phyloP scores from a whole-genome alignment of 305 asterid species.

The Withania somnifera region DNA sequence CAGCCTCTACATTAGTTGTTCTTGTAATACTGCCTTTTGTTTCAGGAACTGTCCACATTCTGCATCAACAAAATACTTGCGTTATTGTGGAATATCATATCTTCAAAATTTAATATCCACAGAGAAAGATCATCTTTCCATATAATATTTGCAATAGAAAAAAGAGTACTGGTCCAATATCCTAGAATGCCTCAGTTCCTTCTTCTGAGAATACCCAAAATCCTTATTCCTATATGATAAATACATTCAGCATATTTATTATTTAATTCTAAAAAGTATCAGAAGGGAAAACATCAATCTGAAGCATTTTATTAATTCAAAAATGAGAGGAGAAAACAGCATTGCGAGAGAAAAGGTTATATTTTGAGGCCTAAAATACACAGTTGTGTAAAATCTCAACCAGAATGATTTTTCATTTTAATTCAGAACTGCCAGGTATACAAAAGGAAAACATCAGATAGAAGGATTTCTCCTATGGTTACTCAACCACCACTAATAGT shows the following conservation, averaged over 20 bases:
- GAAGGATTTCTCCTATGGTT: neutral
- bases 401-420: neutral
- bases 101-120: neutral
- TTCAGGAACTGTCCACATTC: conserved; percentile 58
- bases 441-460: neutral
- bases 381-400: neutral
- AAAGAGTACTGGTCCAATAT: neutral
- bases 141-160: neutral
- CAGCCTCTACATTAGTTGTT: conserved; percentile 54
- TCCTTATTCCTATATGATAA: too few species aligned
- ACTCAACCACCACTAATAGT: neutral
- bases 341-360: too few species aligned
- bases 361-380: neutral
- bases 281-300: too few species aligned
- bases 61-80: conserved; percentile 17
- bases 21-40: conserved; percentile 41
- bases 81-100: neutral
- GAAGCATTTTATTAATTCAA: neutral
- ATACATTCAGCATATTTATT: neutral
- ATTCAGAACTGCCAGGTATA: neutral
- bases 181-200: neutral
- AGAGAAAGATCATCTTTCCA: neutral
- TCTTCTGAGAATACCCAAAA: neutral
- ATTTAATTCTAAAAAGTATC: neutral
- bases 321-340: neutral